Conservation (phyloP, 1,284 basidiomycete species). For the Malassezia equina region DNA sequence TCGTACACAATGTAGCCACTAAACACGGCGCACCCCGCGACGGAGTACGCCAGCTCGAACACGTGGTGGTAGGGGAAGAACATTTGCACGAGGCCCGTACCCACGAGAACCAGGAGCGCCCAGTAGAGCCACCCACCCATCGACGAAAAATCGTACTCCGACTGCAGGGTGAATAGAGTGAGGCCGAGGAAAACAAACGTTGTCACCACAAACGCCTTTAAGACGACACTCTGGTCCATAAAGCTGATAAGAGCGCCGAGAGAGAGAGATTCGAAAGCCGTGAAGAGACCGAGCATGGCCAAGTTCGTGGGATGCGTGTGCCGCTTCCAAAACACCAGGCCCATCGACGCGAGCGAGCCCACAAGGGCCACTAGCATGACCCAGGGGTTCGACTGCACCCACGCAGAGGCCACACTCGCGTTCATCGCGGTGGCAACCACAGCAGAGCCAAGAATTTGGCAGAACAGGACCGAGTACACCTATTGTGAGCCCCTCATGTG, state of each 20-base stretch:
- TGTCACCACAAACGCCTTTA: slow-evolving; percentile 77
- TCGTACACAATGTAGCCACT: slow-evolving; percentile 59
- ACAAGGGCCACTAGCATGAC: slow-evolving; percentile 56
- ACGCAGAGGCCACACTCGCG: slow-evolving; percentile 20
- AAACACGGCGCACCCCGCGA: slow-evolving; percentile 68
- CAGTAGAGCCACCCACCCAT: slow-evolving; percentile 75
- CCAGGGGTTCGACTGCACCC: slow-evolving; percentile 38
- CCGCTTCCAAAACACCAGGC: slow-evolving; percentile 73
- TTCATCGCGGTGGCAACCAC: slow-evolving; percentile 31
- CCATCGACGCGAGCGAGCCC: slow-evolving; percentile 64
- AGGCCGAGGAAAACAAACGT: slow-evolving; percentile 75
- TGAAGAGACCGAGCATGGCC: slow-evolving; percentile 58
- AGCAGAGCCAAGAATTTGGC: slow-evolving; percentile 40
- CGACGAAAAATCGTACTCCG: slow-evolving; percentile 63
- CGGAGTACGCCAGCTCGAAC: slow-evolving; percentile 66
- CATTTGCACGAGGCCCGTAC: slow-evolving; percentile 56
- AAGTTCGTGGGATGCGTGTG: slow-evolving; percentile 74
- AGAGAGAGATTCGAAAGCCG: slow-evolving; percentile 45
- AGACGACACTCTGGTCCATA: slow-evolving; percentile 64
- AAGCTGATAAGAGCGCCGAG: slow-evolving; percentile 68
- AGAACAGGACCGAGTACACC: slow-evolving; percentile 36
- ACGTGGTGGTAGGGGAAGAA: slow-evolving; percentile 69
- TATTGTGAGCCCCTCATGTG: not conserved
- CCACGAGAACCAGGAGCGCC: slow-evolving; percentile 49
- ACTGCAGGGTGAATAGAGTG: slow-evolving; percentile 65